phyloP scores from a whole-genome alignment of 169 alveolate species.

The Plasmodium coatneyi region DNA sequence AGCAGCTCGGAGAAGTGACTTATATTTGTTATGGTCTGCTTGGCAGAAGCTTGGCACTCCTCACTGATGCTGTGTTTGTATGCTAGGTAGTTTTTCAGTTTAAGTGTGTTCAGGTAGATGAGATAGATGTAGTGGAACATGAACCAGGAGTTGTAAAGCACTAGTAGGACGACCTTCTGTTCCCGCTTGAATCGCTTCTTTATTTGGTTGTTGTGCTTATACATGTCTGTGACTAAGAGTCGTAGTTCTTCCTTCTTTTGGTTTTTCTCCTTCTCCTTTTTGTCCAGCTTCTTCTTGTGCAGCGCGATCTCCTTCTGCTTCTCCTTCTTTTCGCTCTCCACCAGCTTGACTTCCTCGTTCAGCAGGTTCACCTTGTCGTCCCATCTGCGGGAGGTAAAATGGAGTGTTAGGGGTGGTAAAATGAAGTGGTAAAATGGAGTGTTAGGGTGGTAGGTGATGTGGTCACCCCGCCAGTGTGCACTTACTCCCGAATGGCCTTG shows the following conservation, averaged over 20 bases:
- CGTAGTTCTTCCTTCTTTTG: conserved; percentile 49
- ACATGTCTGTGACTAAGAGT: conserved; percentile 37
- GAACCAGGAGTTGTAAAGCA: conserved; percentile 48
- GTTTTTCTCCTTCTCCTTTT: conserved; percentile 52
- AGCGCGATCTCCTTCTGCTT: conserved; percentile 39
- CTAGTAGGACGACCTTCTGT: conserved; percentile 9
- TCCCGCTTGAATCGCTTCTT: conserved; percentile 25
- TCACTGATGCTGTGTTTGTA: conserved; percentile 35
- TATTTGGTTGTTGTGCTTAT: conserved; percentile 28
- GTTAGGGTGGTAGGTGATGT: too few relatives aligned
- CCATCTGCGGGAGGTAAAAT: not conserved
- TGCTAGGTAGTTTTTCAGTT: conserved; percentile 22
- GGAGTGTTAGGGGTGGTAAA: too few relatives aligned
- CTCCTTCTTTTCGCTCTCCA: conserved; percentile 32
- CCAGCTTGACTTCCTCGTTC: conserved; percentile 31
- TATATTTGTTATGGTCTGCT: conserved; percentile 29
- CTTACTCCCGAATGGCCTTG: conserved; percentile 67
- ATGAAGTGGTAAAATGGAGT: too few relatives aligned
- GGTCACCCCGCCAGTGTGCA: not conserved
- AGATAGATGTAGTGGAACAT: conserved; percentile 49
- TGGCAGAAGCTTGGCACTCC: conserved; percentile 33
- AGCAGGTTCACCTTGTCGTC: conserved; percentile 44
- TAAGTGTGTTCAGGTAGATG: conserved; percentile 25
- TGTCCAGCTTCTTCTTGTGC: conserved; percentile 26
- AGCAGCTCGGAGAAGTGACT: conserved; percentile 27